A percentile compares a stretch with the other conserved stretches of the same genome.
Evolutionary conservation across 371 early-diverging fungal genomes (phyloP).

Genomic region (Basidiobolus meristosporus): DNA sequence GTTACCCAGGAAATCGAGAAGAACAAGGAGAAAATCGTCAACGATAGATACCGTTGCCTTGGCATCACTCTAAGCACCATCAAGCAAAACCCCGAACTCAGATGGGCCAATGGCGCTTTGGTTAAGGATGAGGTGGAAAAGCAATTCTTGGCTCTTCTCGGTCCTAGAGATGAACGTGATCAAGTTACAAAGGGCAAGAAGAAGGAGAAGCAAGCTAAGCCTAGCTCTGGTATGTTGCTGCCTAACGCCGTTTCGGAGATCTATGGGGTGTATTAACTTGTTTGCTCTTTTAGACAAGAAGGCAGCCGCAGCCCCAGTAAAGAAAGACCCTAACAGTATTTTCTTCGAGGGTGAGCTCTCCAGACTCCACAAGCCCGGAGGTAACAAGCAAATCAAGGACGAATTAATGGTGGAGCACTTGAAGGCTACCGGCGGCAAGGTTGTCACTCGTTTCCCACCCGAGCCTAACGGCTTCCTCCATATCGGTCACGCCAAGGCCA

Average conservation of each 20-base stretch:
- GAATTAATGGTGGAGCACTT: slow-evolving; percentile 86
- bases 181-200: slow-evolving; percentile 41
- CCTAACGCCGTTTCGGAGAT: slow-evolving; percentile 9
- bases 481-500: slow-evolving; percentile 99
- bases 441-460: slow-evolving; percentile 98
- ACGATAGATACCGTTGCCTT: slow-evolving; percentile 65
- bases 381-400: slow-evolving; percentile 90
- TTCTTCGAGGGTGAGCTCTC: slow-evolving; percentile 85
- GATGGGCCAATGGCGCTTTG: slow-evolving; percentile 77
- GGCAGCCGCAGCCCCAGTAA: slow-evolving; percentile 1
- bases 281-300: neutral
- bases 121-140: slow-evolving; percentile 78
- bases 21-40: slow-evolving; percentile 45
- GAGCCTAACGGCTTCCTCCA: slow-evolving; percentile 98
- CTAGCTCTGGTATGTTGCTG: slow-evolving; percentile 1
- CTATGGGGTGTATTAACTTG: neutral
- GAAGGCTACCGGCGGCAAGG: slow-evolving; percentile 83
- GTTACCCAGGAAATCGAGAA: slow-evolving; percentile 32
- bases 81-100: slow-evolving; percentile 40
- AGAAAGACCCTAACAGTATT: slow-evolving; percentile 13
- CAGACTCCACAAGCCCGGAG: slow-evolving; percentile 90
- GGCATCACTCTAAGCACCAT: slow-evolving; percentile 55
- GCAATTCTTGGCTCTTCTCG: slow-evolving; percentile 61
- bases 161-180: slow-evolving; percentile 93
- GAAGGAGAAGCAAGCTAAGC: neutral